Conservation (phyloP, 129 eudicot genomes). For the Escallonia herrerae region DNA sequence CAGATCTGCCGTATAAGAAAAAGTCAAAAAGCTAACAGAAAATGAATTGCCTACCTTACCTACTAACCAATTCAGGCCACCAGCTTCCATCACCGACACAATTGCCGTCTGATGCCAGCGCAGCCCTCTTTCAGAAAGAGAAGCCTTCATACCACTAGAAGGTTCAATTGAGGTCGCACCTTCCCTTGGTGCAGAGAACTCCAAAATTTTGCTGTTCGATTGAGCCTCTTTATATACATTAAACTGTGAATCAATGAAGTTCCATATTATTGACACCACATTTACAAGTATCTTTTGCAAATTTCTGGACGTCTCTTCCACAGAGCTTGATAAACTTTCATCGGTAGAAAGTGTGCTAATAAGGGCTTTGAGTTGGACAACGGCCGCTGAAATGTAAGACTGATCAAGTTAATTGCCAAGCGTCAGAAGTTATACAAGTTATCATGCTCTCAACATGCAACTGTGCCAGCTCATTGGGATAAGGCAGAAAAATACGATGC, state of each 20-base stretch:
- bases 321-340: constrained; percentile 42
- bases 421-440: neutral
- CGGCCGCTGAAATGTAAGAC: constrained; percentile 60
- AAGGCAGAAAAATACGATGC: neutral
- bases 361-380: constrained; percentile 86
- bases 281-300: constrained; percentile 68
- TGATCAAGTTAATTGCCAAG: constrained; percentile 9
- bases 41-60: constrained; percentile 85
- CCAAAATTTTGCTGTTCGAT: constrained; percentile 31
- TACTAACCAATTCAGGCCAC: constrained; percentile 99
- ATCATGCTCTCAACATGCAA: neutral
- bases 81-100: constrained; percentile 94
- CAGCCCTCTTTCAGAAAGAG: constrained; percentile 45
- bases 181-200: constrained; percentile 29
- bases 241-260: constrained; percentile 51
- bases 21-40: constrained; percentile 5
- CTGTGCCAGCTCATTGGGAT: too few species aligned
- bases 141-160: constrained; percentile 28
- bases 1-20: too few species aligned
- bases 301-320: constrained; percentile 46
- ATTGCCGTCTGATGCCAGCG: constrained; percentile 88
- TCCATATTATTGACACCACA: constrained; percentile 64
- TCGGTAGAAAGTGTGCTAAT: constrained; percentile 69
- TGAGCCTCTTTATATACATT: constrained; percentile 39
- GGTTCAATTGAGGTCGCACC: constrained; percentile 31